phyloP scores from a whole-genome alignment of 2,329 filamentous ascomycete genomes.

The Cytospora schulzeri region DNA sequence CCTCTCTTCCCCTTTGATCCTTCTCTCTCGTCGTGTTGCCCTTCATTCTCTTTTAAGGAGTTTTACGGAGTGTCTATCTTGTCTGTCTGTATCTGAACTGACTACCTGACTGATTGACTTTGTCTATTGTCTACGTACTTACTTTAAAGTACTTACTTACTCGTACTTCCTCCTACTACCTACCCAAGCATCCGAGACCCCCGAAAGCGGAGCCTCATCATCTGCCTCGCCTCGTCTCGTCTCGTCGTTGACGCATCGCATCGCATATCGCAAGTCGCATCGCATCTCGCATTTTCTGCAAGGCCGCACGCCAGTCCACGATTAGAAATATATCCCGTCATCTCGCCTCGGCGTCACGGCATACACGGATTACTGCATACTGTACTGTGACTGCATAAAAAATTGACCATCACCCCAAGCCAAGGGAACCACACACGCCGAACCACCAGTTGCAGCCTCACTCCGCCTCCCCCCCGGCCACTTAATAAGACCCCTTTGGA shows the following conservation, averaged over 20 bases:
- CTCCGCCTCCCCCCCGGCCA: not conserved
- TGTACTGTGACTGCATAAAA: not conserved
- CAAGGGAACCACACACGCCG: not conserved
- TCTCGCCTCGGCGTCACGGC: slow-evolving; percentile 4
- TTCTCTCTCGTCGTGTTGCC: not conserved
- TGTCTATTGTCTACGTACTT: not conserved
- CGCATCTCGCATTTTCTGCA: slow-evolving; percentile 10
- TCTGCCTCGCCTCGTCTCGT: slow-evolving; percentile 19
- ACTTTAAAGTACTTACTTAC: not conserved
- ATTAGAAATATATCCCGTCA: not conserved
- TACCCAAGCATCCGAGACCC: slow-evolving; percentile 6
- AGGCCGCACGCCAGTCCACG: not conserved
- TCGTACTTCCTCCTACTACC: slow-evolving; percentile 1
- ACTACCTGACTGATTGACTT: slow-evolving; percentile 1
- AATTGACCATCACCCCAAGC: not conserved
- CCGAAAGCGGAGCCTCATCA: slow-evolving; percentile 30
- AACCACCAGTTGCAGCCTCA: not conserved
- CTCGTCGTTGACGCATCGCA: slow-evolving; percentile 20
- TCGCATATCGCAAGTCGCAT: not conserved
- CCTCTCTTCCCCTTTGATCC: not conserved
- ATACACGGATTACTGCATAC: not conserved
- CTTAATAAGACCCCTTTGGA: slow-evolving; percentile 1
- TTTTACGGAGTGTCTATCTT: not conserved
- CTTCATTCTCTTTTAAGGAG: not conserved
- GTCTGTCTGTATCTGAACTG: too few relatives aligned